phyloP scores from a whole-genome alignment of 768 basidiomycete species.

The Ramaria rubella region DNA sequence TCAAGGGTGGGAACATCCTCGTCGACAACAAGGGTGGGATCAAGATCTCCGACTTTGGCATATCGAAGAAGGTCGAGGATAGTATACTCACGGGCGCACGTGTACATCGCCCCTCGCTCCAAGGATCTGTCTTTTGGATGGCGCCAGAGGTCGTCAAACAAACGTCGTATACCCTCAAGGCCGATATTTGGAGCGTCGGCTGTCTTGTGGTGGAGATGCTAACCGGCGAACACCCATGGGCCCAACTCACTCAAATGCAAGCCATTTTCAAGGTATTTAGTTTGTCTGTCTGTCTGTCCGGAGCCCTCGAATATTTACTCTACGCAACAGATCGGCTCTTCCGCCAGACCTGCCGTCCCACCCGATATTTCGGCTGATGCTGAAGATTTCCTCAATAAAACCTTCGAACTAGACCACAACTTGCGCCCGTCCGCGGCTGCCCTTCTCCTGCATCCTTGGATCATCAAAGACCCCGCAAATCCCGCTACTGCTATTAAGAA shows the following conservation, averaged over 20 bases:
- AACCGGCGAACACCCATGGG: constrained; percentile 93
- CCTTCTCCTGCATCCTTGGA: constrained; percentile 70
- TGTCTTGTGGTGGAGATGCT: constrained; percentile 96
- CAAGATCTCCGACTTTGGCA: constrained; percentile 96
- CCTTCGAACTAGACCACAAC: constrained; percentile 81
- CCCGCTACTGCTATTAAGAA: constrained; percentile 16
- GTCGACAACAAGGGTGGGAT: constrained; percentile 97
- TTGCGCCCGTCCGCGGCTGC: constrained; percentile 73
- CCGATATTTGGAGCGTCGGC: constrained; percentile 96
- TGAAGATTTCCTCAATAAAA: constrained; percentile 75
- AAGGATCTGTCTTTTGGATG: constrained; percentile 99
- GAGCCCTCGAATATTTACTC: neutral
- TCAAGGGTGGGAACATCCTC: constrained; percentile 98
- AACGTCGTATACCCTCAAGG: constrained; percentile 82
- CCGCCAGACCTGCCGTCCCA: constrained; percentile 80
- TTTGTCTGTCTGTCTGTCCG: neutral
- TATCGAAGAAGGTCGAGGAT: constrained; percentile 95
- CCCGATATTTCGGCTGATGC: constrained; percentile 88
- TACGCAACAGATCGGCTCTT: constrained; percentile 92
- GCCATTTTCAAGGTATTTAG: constrained; percentile 86
- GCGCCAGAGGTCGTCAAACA: constrained; percentile 98
- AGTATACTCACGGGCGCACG: constrained; percentile 54
- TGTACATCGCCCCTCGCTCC: constrained; percentile 84
- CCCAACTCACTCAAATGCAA: constrained; percentile 96
- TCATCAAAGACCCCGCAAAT: constrained; percentile 36